phyloP scores from a whole-genome alignment of 2,329 filamentous ascomycete genomes.

The Colletotrichum sojae region DNA sequence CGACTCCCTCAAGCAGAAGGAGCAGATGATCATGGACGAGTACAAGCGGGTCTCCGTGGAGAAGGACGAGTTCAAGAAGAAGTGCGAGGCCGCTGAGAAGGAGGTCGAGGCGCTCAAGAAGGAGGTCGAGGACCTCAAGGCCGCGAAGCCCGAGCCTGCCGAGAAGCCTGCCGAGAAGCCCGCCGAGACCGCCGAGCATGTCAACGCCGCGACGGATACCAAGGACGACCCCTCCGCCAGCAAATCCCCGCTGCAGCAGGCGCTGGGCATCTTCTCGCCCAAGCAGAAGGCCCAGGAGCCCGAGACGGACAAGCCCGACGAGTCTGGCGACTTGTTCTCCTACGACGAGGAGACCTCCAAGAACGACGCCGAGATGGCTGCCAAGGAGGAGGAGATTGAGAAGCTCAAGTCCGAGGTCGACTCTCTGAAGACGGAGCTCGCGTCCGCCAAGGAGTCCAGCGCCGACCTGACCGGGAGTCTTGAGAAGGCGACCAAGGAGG shows the following conservation, averaged over 20 bases:
- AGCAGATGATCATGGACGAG: slow-evolving; percentile 95
- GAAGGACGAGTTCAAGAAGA: slow-evolving; percentile 84
- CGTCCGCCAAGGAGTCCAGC: slow-evolving; percentile 78
- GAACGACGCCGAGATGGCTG: slow-evolving; percentile 80
- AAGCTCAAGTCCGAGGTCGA: slow-evolving; percentile 79
- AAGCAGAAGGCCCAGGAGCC: slow-evolving; percentile 58
- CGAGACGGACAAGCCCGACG: slow-evolving; percentile 48
- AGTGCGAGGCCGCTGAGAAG: slow-evolving; percentile 77
- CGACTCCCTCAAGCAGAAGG: slow-evolving; percentile 86
- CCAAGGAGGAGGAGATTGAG: slow-evolving; percentile 79
- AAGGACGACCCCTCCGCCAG: slow-evolving; percentile 47
- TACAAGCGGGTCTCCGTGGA: slow-evolving; percentile 88
- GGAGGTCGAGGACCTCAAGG: slow-evolving; percentile 67
- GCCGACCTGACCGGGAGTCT: slow-evolving; percentile 76
- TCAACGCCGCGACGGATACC: slow-evolving; percentile 41
- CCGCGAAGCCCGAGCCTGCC: slow-evolving; percentile 48
- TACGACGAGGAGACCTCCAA: slow-evolving; percentile 90
- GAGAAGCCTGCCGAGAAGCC: slow-evolving; percentile 53
- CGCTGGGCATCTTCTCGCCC: slow-evolving; percentile 65
- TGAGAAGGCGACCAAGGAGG: slow-evolving; percentile 76
- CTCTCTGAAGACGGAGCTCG: slow-evolving; percentile 78
- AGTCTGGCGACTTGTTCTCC: slow-evolving; percentile 84
- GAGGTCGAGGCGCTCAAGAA: slow-evolving; percentile 71
- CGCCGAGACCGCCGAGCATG: slow-evolving; percentile 37
- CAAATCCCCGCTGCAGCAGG: slow-evolving; percentile 64